phyloP scores from a whole-genome alignment of 1,284 basidiomycete genomes.

The Ceratobasidium sp. region DNA sequence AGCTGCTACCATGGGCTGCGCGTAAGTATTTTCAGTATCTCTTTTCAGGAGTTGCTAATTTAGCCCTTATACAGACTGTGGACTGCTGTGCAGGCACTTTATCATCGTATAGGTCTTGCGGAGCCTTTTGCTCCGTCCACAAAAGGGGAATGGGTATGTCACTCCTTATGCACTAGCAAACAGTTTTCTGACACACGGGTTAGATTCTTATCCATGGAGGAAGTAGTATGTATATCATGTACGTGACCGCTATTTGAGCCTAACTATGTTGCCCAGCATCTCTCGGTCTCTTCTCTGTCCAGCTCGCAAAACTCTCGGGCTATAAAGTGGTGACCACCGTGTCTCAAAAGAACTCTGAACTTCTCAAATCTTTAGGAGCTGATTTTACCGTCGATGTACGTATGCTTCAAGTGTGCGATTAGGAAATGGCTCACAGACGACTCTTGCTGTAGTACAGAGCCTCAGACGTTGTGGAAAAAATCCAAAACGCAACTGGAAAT shows the following conservation, averaged over 20 bases:
- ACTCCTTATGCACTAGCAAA: background rate
- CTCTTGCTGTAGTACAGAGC: constrained; percentile 13
- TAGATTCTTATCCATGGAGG: constrained; percentile 38
- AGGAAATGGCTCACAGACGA: too few relatives aligned
- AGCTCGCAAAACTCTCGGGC: constrained; percentile 57
- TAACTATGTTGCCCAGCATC: constrained; percentile 45
- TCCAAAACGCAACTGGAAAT: constrained; percentile 52
- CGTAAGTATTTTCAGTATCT: constrained; percentile 18
- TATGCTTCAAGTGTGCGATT: background rate
- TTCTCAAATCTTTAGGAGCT: constrained; percentile 58
- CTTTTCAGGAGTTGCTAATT: constrained; percentile 9
- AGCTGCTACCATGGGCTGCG: constrained; percentile 52
- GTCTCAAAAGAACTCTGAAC: constrained; percentile 56
- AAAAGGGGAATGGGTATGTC: constrained; percentile 27
- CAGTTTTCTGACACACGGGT: background rate
- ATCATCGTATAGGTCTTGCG: constrained; percentile 51
- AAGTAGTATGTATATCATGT: constrained; percentile 8
- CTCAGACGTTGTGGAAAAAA: constrained; percentile 49
- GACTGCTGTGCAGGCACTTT: constrained; percentile 54
- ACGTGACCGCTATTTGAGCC: background rate
- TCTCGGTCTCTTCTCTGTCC: constrained; percentile 57
- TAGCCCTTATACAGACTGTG: constrained; percentile 43
- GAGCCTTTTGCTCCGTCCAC: constrained; percentile 43
- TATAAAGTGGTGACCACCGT: constrained; percentile 57
- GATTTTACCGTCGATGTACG: constrained; percentile 55